Conservation (phyloP, 768 basidiomycete genomes). For the Panellus pusillus region DNA sequence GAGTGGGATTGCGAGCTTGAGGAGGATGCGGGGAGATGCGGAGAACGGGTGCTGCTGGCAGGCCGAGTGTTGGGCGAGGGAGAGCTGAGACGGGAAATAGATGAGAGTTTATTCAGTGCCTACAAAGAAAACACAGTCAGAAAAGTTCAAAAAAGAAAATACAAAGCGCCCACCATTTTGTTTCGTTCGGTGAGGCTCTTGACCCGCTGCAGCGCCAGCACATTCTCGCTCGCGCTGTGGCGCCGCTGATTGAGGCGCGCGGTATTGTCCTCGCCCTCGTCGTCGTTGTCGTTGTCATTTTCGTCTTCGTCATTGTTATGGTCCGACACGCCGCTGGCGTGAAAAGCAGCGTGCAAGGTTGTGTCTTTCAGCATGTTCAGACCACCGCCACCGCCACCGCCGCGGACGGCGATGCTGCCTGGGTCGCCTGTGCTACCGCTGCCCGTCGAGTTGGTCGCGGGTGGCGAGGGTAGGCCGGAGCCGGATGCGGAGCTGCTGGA, state of each 20-base stretch:
- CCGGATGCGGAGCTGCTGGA: conserved; percentile 43
- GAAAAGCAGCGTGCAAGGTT: conserved; percentile 27
- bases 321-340: conserved; percentile 18
- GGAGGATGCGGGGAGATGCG: conserved; percentile 29
- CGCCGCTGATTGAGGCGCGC: conserved; percentile 48
- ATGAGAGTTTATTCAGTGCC: conserved; percentile 71
- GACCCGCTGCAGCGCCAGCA: conserved; percentile 63
- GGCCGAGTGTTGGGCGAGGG: too few relatives aligned
- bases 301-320: conserved; percentile 43
- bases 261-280: too few relatives aligned
- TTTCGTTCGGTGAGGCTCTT: conserved; percentile 72
- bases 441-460: conserved; percentile 82
- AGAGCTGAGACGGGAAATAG: conserved; percentile 54
- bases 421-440: conserved; percentile 74
- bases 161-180: conserved; percentile 55
- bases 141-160: conserved; percentile 15
- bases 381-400: too few relatives aligned
- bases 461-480: conserved; percentile 80
- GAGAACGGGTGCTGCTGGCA: conserved; percentile 31
- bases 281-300: conserved; percentile 47
- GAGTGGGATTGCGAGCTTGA: conserved; percentile 22
- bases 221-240: conserved; percentile 50
- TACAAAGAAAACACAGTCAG: conserved; percentile 35
- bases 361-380: conserved; percentile 41
- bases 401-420: conserved; percentile 39